Conservation (phyloP, 73 alveolate genomes). For the Tetrahymena elliotti region DNA sequence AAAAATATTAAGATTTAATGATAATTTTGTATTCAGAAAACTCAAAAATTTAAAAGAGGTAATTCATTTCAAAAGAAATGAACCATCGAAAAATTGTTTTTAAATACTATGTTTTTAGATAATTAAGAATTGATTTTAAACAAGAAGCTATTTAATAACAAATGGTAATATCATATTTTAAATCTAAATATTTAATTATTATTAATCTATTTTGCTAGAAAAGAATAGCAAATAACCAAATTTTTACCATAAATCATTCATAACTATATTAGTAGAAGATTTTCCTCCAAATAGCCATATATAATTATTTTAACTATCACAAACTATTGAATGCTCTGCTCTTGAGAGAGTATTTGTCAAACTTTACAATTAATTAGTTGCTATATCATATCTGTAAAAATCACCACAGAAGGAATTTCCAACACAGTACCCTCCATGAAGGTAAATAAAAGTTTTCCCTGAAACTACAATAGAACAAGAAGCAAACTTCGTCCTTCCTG, state of each 20-base stretch:
- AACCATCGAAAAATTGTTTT: too few species aligned
- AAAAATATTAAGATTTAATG: too few species aligned
- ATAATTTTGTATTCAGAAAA: too few species aligned
- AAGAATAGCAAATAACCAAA: too few species aligned
- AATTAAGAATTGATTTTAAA: too few species aligned
- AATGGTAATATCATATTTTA: too few species aligned
- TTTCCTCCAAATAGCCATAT: neutral
- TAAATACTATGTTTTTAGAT: too few species aligned
- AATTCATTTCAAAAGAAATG: too few species aligned
- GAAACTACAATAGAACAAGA: neutral
- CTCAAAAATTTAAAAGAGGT: too few species aligned
- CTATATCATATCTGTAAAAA: neutral
- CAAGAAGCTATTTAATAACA: too few species aligned
- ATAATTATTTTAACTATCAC: neutral
- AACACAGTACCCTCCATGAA: neutral
- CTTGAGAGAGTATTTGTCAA: neutral
- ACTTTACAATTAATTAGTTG: neutral
- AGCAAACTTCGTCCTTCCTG: neutral
- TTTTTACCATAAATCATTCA: neutral
- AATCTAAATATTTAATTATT: too few species aligned
- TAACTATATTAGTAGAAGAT: neutral
- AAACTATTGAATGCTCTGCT: neutral
- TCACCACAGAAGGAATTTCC: neutral
- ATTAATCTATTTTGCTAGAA: too few species aligned
- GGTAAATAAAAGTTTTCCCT: neutral